Evolutionary conservation across 208 protist genomes (phyloP), one percentile per base, ranked within the genome.

Genomic region (Leptomonas seymouri): DNA sequence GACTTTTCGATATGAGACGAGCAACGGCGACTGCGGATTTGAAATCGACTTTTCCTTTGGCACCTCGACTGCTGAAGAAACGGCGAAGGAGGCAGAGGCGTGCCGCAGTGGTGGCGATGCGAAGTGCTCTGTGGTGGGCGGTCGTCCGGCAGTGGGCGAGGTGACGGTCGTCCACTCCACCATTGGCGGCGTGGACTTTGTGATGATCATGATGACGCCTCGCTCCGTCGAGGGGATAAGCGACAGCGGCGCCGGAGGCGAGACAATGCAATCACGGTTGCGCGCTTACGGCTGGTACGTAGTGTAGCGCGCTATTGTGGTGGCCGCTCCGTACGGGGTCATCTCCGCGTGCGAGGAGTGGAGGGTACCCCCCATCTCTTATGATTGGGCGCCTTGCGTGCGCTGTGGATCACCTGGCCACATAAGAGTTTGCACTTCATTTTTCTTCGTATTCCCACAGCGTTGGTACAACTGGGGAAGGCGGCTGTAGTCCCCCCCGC

Each of bases 1-100:
- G 41, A 30, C 30, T 16, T 15, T 88, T 1, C 60, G 57, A 20
- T 88, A 88, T 63, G 79, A 84, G 51, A 79, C 83, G 14, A 68
- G 50, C 48, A 74, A 77, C 20, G 72, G 67, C 41, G 63, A 71
- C 27, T 85, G 76, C 36, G 68, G 55, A 5, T 84, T 88, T 48
- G 67, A 73, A 49, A 44, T 80, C 20, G 34, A 51, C 25, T 72
- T 78, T 50, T 4, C 46, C 20, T 30, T 30, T 21, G 27, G 20
- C 15, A 46, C 57, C 1, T 21, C 46, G 3, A 39, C 34, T 3
- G 16, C 36, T 9, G 21, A 3, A 0, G 25, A 7, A 45, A 27
- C 28, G 1, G 28, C 15, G 6, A 30, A 48, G 41, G 45, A 36
- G 20, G 44, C 20, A 7, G 39, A 34, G 8, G 11, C 8, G 25